These are phyloP conservation scores for Amanita thiersii DNA, from an alignment of 768 basidiomycete species.

Conservation along the genomic window DNA sequence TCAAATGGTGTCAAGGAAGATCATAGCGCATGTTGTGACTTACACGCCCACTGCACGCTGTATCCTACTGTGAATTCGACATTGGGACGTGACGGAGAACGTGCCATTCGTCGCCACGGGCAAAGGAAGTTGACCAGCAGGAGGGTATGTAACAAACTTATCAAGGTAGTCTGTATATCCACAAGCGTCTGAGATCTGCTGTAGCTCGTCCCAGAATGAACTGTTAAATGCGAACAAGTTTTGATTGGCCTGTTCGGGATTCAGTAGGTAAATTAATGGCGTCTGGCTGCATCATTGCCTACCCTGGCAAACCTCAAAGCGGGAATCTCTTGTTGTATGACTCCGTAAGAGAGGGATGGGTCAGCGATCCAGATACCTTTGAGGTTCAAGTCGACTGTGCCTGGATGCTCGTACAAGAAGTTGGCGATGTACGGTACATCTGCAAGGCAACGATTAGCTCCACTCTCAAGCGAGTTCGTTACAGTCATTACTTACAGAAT, in stretches of 20 bases:
- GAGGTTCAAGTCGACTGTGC: conserved; percentile 39
- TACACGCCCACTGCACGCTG: conserved; percentile 41
- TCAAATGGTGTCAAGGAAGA: neutral
- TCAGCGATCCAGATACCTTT: conserved; percentile 64
- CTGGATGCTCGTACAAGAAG: conserved; percentile 59
- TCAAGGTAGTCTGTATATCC: conserved; percentile 55
- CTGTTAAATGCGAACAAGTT: conserved; percentile 55
- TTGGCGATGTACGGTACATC: conserved; percentile 56
- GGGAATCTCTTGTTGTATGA: conserved; percentile 58
- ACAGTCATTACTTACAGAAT: conserved; percentile 46
- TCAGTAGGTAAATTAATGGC: neutral
- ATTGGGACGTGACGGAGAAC: conserved; percentile 28
- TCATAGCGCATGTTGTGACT: conserved; percentile 15
- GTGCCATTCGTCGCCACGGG: conserved; percentile 40
- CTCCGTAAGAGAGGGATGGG: conserved; percentile 32
- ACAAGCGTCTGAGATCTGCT: conserved; percentile 44
- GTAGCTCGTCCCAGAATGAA: conserved; percentile 43
- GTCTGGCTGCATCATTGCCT: conserved; percentile 4
- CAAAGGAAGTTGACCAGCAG: conserved; percentile 51
- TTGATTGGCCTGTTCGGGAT: conserved; percentile 37
- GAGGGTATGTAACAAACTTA: conserved; percentile 58
- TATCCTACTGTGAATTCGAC: conserved; percentile 40
- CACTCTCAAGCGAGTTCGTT: too few relatives aligned
- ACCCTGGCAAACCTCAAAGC: conserved; percentile 52
- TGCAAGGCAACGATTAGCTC: too few relatives aligned